Evolutionary conservation across 352 stramenopile genomes (phyloP).

Genomic region (Phytopythium delawarense): DNA sequence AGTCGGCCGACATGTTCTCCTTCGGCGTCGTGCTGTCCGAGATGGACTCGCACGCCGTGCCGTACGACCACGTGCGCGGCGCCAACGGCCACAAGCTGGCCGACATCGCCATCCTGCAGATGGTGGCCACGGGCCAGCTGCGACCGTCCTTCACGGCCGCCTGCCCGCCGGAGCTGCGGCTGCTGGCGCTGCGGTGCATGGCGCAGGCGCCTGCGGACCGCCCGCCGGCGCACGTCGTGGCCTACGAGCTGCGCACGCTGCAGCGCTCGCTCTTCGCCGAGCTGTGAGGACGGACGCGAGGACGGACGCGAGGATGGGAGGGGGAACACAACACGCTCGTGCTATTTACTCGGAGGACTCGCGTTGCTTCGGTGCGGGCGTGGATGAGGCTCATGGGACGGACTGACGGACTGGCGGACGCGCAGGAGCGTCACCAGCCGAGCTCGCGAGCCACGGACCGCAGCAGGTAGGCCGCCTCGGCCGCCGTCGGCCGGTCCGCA

Average conservation of each 20-base stretch:
- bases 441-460: too few relatives aligned
- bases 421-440: too few relatives aligned
- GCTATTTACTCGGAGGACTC: too few relatives aligned
- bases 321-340: not conserved
- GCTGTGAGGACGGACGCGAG: constrained; percentile 9
- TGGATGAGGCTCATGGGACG: not conserved
- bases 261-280: constrained; percentile 26
- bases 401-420: too few relatives aligned
- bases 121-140: constrained; percentile 24
- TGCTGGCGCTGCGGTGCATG: too few relatives aligned
- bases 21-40: constrained; percentile 40
- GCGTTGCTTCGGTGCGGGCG: not conserved
- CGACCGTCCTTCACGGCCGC: constrained; percentile 6
- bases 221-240: too few relatives aligned
- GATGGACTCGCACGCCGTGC: constrained; percentile 34
- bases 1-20: constrained; percentile 31
- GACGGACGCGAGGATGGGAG: not conserved
- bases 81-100: constrained; percentile 19
- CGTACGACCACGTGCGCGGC: constrained; percentile 26
- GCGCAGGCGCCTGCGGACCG: too few relatives aligned
- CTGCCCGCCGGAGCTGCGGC: too few relatives aligned
- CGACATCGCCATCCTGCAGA: constrained; percentile 35
- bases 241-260: constrained; percentile 5
- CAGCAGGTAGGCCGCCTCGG: too few relatives aligned
- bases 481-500: too few relatives aligned